Percentiles rank a stretch among this genome's conserved stretches.
Conservation (phyloP, 1,284 basidiomycete species). For the Ceratobasidium sp. region DNA sequence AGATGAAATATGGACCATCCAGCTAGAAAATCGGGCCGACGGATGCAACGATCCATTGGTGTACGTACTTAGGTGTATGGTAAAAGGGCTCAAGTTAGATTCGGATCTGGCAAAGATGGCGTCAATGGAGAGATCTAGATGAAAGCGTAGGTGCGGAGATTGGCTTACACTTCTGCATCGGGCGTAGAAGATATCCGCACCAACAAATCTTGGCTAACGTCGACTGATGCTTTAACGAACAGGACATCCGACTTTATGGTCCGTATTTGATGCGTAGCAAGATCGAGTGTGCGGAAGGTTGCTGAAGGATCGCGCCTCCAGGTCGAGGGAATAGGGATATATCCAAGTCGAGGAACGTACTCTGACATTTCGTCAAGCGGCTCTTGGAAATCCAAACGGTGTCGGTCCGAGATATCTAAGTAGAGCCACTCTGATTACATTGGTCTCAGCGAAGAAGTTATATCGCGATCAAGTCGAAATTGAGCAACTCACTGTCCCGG, state of each 20-base stretch:
- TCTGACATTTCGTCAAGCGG: neutral
- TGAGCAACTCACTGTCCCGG: neutral
- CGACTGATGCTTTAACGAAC: too few species aligned
- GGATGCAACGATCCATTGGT: constrained; percentile 8
- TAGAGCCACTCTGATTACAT: constrained; percentile 8
- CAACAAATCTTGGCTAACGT: too few species aligned
- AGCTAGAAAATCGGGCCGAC: neutral
- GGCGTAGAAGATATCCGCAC: too few species aligned
- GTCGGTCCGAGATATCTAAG: neutral
- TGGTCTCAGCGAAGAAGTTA: neutral
- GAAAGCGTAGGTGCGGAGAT: too few species aligned
- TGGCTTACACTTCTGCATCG: too few species aligned
- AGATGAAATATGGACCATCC: neutral
- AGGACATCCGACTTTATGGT: too few species aligned
- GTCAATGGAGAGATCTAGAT: too few species aligned
- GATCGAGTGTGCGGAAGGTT: too few species aligned
- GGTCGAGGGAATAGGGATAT: neutral
- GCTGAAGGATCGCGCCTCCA: neutral
- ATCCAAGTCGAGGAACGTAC: neutral
- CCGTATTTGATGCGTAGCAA: too few species aligned
- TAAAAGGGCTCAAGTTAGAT: too few species aligned
- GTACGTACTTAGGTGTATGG: constrained; percentile 10
- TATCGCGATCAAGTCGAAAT: neutral
- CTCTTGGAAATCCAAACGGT: neutral
- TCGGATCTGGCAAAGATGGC: too few species aligned